phyloP scores from a whole-genome alignment of 106 monocot genomes.

The Ottelia alismoides region DNA sequence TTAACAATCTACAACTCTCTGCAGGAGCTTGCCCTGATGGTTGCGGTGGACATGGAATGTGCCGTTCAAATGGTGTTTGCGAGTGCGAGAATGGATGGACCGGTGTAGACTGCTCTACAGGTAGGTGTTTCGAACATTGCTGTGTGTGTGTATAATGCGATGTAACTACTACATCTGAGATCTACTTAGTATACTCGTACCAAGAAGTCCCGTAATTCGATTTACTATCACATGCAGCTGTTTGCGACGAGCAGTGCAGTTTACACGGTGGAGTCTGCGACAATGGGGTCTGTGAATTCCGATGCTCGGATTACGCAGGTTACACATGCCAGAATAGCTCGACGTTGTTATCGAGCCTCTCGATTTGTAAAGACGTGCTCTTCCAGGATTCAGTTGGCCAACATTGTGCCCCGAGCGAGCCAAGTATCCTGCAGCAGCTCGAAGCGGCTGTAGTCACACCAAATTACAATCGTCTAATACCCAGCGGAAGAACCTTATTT shows the following conservation, averaged over 20 bases:
- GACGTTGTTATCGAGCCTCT: conserved; percentile 53
- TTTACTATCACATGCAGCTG: conserved; percentile 34
- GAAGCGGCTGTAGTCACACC: conserved; percentile 87
- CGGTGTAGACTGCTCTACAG: conserved; percentile 94
- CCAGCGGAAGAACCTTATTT: conserved; percentile 51
- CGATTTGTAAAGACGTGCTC: conserved; percentile 77
- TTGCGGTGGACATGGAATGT: conserved; percentile 65
- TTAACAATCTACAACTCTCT: background rate
- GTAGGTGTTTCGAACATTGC: conserved; percentile 8
- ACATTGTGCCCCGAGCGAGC: conserved; percentile 91
- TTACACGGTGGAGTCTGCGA: conserved; percentile 98
- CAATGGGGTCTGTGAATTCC: conserved; percentile 93
- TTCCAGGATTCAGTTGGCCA: conserved; percentile 52
- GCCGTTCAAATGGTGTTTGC: conserved; percentile 60
- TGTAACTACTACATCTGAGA: background rate
- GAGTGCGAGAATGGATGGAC: conserved; percentile 68
- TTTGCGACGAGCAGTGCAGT: conserved; percentile 98
- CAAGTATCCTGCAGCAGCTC: conserved; percentile 85
- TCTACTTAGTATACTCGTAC: background rate
- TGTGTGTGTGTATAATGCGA: background rate
- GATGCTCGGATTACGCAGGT: conserved; percentile 97
- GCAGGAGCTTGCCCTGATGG: conserved; percentile 69
- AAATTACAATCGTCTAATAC: conserved; percentile 87
- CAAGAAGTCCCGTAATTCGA: background rate
- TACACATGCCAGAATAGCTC: conserved; percentile 98